These are phyloP conservation scores for Melastoma malabathricum DNA, from an alignment of 345 rosid genomes.

Conservation along the genomic window DNA sequence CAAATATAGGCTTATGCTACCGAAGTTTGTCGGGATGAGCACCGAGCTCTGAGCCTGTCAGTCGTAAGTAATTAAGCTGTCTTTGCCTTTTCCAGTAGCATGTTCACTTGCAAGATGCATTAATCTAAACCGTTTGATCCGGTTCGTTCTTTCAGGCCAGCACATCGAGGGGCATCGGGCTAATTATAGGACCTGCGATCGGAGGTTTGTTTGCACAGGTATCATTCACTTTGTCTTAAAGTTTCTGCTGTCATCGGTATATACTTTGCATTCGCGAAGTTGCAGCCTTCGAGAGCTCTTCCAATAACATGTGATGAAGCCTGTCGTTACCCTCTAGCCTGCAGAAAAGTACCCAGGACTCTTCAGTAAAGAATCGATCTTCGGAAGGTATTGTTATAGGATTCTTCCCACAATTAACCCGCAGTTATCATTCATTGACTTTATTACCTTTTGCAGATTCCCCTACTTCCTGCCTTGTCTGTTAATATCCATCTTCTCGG, in stretches of 20 bases:
- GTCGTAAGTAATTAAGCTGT: slow-evolving; percentile 8
- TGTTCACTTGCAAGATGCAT: background rate
- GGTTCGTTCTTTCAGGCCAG: slow-evolving; percentile 10
- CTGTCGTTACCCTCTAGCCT: slow-evolving; percentile 13
- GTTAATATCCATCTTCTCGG: slow-evolving; percentile 20
- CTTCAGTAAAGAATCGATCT: slow-evolving; percentile 20
- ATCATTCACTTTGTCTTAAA: background rate
- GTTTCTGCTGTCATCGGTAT: background rate
- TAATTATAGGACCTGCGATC: slow-evolving; percentile 15
- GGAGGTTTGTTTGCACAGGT: slow-evolving; percentile 18
- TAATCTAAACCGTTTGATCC: background rate
- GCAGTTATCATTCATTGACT: background rate
- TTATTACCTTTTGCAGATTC: slow-evolving; percentile 16
- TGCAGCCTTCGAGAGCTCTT: background rate
- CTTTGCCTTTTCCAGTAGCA: background rate
- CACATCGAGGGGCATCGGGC: slow-evolving; percentile 17
- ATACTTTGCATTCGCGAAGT: background rate
- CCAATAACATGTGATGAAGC: background rate
- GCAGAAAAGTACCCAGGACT: slow-evolving; percentile 21
- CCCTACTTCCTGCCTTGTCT: slow-evolving; percentile 34
- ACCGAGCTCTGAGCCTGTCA: slow-evolving; percentile 9
- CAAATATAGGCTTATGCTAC: slow-evolving; percentile 13
- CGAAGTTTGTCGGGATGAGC: slow-evolving; percentile 12
- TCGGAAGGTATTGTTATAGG: slow-evolving; percentile 17
- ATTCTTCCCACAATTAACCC: no score